These are phyloP conservation scores for Neonectria hederae DNA, from an alignment of 2,329 filamentous ascomycete species.

Conservation along the genomic window DNA sequence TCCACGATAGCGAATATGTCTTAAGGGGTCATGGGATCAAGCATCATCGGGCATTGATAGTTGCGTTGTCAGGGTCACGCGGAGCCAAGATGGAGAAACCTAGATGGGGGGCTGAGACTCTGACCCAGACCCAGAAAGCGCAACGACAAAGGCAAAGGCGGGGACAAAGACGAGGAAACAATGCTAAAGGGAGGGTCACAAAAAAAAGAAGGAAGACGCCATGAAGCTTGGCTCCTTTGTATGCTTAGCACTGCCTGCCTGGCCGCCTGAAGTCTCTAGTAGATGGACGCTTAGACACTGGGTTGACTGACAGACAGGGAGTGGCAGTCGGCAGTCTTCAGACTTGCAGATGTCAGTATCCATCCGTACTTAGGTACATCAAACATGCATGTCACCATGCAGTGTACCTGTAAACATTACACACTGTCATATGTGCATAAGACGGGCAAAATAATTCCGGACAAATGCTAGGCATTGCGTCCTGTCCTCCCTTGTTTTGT, in stretches of 20 bases:
- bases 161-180: neutral
- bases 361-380: neutral
- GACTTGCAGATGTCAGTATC: neutral
- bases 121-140: no score
- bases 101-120: neutral
- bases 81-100: neutral
- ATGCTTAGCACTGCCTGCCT: neutral
- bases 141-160: neutral
- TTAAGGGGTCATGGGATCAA: neutral
- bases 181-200: neutral
- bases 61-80: neutral
- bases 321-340: neutral
- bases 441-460: neutral
- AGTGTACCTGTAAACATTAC: constrained; percentile 7
- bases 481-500: neutral
- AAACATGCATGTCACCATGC: neutral
- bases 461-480: neutral
- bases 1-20: neutral
- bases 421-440: constrained; percentile 2
- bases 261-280: neutral
- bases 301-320: neutral
- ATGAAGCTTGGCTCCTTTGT: neutral
- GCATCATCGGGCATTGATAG: neutral
- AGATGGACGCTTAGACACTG: neutral
- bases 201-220: neutral